Conservation (phyloP, 805 yeast species). For the Starmerella floris region DNA sequence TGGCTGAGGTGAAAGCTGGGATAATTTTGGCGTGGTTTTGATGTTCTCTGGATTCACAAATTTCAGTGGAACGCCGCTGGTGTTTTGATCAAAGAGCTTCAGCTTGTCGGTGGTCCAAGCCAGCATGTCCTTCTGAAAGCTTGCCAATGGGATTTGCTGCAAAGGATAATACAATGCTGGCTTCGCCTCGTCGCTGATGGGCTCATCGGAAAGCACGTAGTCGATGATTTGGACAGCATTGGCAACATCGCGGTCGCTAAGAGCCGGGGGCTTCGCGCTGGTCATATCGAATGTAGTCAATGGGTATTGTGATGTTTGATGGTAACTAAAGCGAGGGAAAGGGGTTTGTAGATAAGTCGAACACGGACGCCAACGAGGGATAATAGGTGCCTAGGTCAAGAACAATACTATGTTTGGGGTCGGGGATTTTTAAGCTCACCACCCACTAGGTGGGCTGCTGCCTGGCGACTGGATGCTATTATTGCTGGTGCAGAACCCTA, state of each 20-base stretch:
- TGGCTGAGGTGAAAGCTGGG: not conserved
- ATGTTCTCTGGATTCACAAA: not conserved
- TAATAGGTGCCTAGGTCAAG: too few species aligned
- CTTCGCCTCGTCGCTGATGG: not conserved
- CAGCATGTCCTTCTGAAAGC: constrained; percentile 13
- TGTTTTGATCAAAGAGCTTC: constrained; percentile 4
- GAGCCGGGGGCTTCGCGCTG: not conserved
- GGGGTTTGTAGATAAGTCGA: too few species aligned
- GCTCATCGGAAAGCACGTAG: not conserved
- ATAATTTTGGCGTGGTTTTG: not conserved
- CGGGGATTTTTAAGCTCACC: too few species aligned
- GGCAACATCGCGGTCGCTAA: not conserved
- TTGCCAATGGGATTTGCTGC: constrained; percentile 8
- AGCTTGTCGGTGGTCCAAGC: constrained; percentile 13
- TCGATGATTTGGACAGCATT: not conserved
- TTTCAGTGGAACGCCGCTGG: not conserved
- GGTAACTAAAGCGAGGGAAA: too few species aligned
- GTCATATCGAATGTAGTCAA: too few species aligned
- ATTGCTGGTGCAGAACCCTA: not conserved
- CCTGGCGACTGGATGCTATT: too few species aligned
- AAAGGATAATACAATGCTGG: constrained; percentile 9
- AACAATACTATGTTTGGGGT: too few species aligned
- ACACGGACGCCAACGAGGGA: too few species aligned
- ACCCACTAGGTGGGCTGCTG: too few species aligned
- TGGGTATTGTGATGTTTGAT: too few species aligned